Evolutionary conservation across 2,329 filamentous ascomycete species (phyloP), one percentile per base, ranked within the genome.

Genomic region (Endoconidiophora laricicola): DNA sequence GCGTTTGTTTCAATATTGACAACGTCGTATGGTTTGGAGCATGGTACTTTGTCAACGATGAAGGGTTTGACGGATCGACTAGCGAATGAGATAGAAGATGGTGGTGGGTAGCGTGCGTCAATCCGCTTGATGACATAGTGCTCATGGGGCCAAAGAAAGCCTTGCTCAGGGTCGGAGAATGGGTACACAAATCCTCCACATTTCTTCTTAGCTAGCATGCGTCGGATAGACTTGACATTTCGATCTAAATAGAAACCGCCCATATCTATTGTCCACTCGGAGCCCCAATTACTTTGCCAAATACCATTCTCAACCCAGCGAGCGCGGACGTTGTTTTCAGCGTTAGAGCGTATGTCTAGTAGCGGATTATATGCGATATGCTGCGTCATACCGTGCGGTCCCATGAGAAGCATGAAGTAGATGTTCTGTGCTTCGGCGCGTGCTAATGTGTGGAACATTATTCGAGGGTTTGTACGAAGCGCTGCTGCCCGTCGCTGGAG

Each of bases 261-360:
- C 6, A 20, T 22, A 14, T 43, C 14, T n/a, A 33, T 14, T 4
- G 39, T 42, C 54, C 54, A 55, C 20, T 48, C 51, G 1, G 48
- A 49, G 4, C 55, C 55, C 52, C 55, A 54, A 20, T 22, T 29
- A 4, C 50, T 40, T 5, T 43, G 48, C 51, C 54, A 56, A 22
- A 56, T 56, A 1, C 54, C 54, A 2, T 50, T 39, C 18, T 55
- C 40, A 2, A 49, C 44, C 52, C 55, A 56, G 23, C 46, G 46
- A 6, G 29, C 36, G 2, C 55, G 49, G 10, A 55, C 48, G 16
- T 56, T 55, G 44, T 55, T 56, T 20, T 54, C 52, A 1, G 55
- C 51, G 41, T 54, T 55, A 1, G 51, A 10, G 14, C 10, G 38
- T 26, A 38, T 22, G 23, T 48, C 46, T 3, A 42, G 26, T n/a